Evolutionary conservation across 2,329 filamentous ascomycete genomes (phyloP), one percentile per base, ranked within the genome.

Genomic region (Claviceps sp.): DNA sequence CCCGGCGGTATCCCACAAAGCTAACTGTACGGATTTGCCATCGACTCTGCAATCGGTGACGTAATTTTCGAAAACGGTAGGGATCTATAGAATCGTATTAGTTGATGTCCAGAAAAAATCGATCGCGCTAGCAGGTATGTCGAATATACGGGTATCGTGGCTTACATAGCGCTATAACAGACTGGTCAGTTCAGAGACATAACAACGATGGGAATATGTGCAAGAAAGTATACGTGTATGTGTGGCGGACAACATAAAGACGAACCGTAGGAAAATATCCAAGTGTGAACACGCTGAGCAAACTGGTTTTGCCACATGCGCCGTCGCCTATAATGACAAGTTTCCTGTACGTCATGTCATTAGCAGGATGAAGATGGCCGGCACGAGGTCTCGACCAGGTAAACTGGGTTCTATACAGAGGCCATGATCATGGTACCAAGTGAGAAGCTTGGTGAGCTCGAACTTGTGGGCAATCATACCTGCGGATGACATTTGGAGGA

Each of bases 11-110:
- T 98, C 93, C 93, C 93, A 98, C 61, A 98, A 75, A 49, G 93
- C 93, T 57, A 98, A 78, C 72, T 98, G 93, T 40, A 98, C 93
- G n/a, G 88, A 95, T 68, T 95, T 95, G 63, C 93, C 93, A 66
- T 98, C 93, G 54, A 98, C 93, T 72, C 91, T 80, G 71, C 93
- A 98, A 72, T 98, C 93, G 60, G 93, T 98, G 58, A 98, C 93
- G 64, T 98, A 98, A 73, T 98, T 98, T 67, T 98, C 93, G 69
- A 98, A 98, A 39, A 98, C 93, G 46, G 93, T 98, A 1, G 93
- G 93, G 49, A 95, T 90, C 84, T 68, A 34, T 26, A 14, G 9
- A 5, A 16, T 16, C 40, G 49, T n/a, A 56, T 65, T 52, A 64
- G 55, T 56, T 23, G 17, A 20, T n/a, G 9, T 2, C 11, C 13